Evolutionary conservation across 371 early-diverging fungal species (phyloP).

Genomic region (Apophysomyces elegans): DNA sequence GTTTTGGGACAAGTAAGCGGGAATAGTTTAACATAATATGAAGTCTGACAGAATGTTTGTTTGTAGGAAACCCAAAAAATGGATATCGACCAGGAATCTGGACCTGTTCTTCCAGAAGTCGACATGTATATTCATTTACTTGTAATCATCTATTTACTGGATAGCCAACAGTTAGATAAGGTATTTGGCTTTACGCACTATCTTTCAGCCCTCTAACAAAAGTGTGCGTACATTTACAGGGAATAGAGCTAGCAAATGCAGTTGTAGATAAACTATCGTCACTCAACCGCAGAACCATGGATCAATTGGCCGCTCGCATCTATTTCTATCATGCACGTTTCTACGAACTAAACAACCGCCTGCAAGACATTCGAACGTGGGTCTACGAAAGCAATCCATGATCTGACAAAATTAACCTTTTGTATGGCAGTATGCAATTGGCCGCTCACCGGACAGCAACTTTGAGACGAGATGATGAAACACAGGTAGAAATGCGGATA

Average conservation of each 20-base stretch:
- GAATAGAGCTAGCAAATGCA: conserved; percentile 57
- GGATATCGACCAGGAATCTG: conserved; percentile 26
- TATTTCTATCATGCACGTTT: conserved; percentile 94
- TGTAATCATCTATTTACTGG: conserved; percentile 81
- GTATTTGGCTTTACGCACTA: conserved; percentile 33
- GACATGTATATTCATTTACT: conserved; percentile 85
- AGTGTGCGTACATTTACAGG: neutral
- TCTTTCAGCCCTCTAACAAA: neutral
- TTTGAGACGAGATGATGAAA: conserved; percentile 86
- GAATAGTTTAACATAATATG: neutral
- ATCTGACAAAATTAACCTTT: neutral
- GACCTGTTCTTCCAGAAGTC: conserved; percentile 79
- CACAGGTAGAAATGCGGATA: conserved; percentile 36
- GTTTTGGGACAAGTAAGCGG: conserved; percentile 45
- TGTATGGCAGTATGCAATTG: conserved; percentile 63
- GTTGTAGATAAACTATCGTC: conserved; percentile 64
- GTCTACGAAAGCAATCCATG: conserved; percentile 15
- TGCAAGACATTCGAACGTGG: conserved; percentile 81
- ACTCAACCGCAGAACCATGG: conserved; percentile 88
- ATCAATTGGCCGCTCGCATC: conserved; percentile 86
- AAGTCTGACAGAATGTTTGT: conserved; percentile 4
- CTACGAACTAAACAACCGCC: conserved; percentile 73
- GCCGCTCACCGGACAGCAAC: conserved; percentile 91
- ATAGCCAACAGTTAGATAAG: conserved; percentile 73
- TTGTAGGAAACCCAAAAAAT: conserved; percentile 23